Percentiles rank a stretch among this genome's conserved stretches.
phyloP scores from a whole-genome alignment of 2,329 filamentous ascomycete genomes.

The Aschersonia sp. region DNA sequence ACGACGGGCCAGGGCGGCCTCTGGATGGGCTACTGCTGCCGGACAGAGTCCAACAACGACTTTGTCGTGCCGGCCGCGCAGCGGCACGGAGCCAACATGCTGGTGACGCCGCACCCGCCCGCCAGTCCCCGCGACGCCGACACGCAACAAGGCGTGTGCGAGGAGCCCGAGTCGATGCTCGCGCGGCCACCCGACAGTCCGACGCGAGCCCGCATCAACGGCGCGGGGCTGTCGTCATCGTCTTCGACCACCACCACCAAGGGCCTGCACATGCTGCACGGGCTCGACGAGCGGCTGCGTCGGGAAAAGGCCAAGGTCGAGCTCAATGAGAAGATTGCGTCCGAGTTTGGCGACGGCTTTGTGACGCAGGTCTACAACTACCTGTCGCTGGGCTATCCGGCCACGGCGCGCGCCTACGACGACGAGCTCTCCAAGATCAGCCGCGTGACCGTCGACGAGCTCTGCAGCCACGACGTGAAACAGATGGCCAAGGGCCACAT shows the following conservation, averaged over 20 bases:
- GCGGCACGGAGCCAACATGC: conserved; percentile 30
- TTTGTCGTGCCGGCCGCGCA: conserved; percentile 27
- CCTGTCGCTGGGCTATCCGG: conserved; percentile 80
- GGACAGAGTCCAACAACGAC: conserved; percentile 19
- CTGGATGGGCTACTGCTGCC: conserved; percentile 61
- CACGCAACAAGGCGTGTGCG: conserved; percentile 18
- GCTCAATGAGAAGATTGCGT: conserved; percentile 35
- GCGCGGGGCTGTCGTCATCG: no score
- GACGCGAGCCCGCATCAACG: no score
- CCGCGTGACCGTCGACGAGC: conserved; percentile 49
- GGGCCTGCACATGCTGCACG: conserved; percentile 23
- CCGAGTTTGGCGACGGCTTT: conserved; percentile 70
- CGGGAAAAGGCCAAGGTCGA: conserved; percentile 35
- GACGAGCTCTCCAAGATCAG: conserved; percentile 74
- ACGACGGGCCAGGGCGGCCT: conserved; percentile 47
- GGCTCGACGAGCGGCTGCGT: conserved; percentile 34
- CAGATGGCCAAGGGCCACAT: conserved; percentile 59
- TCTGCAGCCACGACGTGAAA: conserved; percentile 55
- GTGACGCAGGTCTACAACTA: conserved; percentile 97
- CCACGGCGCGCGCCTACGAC: conserved; percentile 70
- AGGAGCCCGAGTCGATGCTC: conserved; percentile 1
- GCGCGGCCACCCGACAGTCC: conserved; percentile 20
- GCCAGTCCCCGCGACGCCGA: conserved; percentile 27
- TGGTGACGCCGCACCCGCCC: conserved; percentile 32
- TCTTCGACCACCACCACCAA: no score